These are phyloP conservation scores for Eucommia ulmoides DNA, from an alignment of 257 asterid genomes.

Conservation along the genomic window DNA sequence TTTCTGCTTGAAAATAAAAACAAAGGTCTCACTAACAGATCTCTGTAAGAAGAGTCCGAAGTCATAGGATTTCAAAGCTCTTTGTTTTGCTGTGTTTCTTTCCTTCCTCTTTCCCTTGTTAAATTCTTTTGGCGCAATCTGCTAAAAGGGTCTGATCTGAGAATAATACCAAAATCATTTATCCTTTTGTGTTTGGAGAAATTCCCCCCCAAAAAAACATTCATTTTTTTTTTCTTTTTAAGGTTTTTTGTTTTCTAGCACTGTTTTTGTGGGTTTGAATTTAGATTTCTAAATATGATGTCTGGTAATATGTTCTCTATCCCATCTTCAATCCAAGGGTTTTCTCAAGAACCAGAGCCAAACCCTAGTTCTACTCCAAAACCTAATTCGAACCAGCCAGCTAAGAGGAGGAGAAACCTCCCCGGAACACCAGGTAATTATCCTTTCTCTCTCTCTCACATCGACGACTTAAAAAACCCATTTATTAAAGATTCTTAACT, in stretches of 20 bases:
- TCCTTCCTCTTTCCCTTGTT: constrained; percentile 13
- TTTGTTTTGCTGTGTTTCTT: constrained; percentile 12
- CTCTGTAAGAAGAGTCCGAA: too few species aligned
- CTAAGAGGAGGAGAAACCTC: constrained; percentile 71
- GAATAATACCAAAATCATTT: too few species aligned
- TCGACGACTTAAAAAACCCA: too few species aligned
- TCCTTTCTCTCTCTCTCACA: too few species aligned
- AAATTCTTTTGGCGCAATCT: constrained; percentile 31
- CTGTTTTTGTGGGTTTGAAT: constrained; percentile 2
- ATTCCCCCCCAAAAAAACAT: too few species aligned
- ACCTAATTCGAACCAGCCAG: constrained; percentile 25
- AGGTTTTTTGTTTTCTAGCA: constrained; percentile 15
- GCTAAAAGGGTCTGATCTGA: too few species aligned
- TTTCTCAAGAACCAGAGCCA: constrained; percentile 24
- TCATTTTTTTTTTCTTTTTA: constrained; percentile 14
- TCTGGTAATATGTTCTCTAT: constrained; percentile 62
- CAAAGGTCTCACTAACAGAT: constrained; percentile 28
- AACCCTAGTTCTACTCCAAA: constrained; percentile 62
- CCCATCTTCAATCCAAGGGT: constrained; percentile 36
- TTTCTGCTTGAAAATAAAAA: constrained; percentile 40
- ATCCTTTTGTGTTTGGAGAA: constrained; percentile 46
- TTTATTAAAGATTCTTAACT: too few species aligned
- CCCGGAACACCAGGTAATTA: constrained; percentile 83
- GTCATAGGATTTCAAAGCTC: constrained; percentile 22
- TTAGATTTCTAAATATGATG: constrained; percentile 48